Evolutionary conservation across 108 stramenopile species (phyloP).

Genomic region (Skeletonema potamos): DNA sequence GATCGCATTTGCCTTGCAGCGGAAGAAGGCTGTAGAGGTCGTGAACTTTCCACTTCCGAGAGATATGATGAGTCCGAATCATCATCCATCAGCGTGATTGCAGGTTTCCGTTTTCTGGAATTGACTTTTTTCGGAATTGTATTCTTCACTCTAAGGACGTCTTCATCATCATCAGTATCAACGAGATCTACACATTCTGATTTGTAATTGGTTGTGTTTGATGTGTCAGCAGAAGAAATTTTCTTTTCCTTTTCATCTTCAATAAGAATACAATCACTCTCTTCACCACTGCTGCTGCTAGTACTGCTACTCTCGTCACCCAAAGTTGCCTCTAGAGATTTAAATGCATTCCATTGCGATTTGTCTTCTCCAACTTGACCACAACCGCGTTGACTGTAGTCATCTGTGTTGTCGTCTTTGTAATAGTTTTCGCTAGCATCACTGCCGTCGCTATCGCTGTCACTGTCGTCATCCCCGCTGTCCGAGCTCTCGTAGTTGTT

Average conservation of each 20-base stretch:
- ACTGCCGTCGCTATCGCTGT: neutral
- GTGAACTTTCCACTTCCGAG: conserved; percentile 12
- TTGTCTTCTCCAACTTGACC: neutral
- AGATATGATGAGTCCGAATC: conserved; percentile 9
- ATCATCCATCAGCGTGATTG: neutral
- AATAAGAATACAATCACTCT: neutral
- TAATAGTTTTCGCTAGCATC: neutral
- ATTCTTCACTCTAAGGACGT: neutral
- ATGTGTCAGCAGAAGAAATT: neutral
- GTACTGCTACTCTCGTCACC: too few relatives aligned
- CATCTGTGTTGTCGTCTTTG: neutral
- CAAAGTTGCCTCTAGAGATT: neutral
- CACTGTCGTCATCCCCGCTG: neutral
- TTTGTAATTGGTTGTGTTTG: neutral
- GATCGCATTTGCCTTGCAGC: neutral
- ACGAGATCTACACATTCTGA: conserved; percentile 22
- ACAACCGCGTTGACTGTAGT: neutral
- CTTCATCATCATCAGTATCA: conserved; percentile 15
- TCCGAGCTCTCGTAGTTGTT: conserved; percentile 10
- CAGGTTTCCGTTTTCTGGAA: neutral
- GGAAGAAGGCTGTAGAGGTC: conserved; percentile 1
- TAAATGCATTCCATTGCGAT: neutral
- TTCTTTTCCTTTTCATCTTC: neutral
- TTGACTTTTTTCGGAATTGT: neutral
- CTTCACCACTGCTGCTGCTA: neutral